Base-by-base conservation (phyloP, 140 eudicot species). In the Erigeron philadelphicus region DNA sequence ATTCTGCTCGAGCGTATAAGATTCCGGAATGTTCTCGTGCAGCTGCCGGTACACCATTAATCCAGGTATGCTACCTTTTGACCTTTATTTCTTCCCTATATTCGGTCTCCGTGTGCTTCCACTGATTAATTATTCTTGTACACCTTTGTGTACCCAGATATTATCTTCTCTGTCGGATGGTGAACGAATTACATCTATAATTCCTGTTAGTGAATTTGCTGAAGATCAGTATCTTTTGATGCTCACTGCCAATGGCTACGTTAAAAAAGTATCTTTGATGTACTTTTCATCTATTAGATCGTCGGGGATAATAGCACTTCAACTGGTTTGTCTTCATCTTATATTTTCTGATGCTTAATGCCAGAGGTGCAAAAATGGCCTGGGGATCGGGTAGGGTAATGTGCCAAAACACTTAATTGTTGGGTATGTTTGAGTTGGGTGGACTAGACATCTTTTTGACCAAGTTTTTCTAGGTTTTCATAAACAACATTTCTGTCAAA, bases 11-110 rank as follows among this genome's bases (percentile, higher is more conserved):
- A 23, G 98, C 98, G 9, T 93, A 86, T 77, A 93, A 83, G 74
- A 87, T 93, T 79, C 98, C 96, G 2, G 98, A 93, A 82, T 93
- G 98, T 60, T 83, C 88, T 49, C 88, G 98, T 41, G 81, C 95
- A 73, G 98, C 94, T 47, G 95, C 96, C 60, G 98, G 98, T 71
- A 89, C 95, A 60, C 96, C 98, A 21, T 52, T 89, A 67, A 73
- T 93, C 54, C 98, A 93, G 84, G 98, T 89, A 84, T 79, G 77
- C 55, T 16, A 59, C 11, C 59, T 31, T 31, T 31, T 31, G 38
- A 15, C 59, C 16, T 53, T 53, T 53, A 8, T 53, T 21, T 53
- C 59, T 2, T 50, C 19, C 9, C 21, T n/a, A 53, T 15, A 16
- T 15, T 53, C 58, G 7, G 11, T 53, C 46, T 21, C 4, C 67